Conservation (phyloP, 2,329 filamentous ascomycete species). For the Colletotrichum shisoi region DNA sequence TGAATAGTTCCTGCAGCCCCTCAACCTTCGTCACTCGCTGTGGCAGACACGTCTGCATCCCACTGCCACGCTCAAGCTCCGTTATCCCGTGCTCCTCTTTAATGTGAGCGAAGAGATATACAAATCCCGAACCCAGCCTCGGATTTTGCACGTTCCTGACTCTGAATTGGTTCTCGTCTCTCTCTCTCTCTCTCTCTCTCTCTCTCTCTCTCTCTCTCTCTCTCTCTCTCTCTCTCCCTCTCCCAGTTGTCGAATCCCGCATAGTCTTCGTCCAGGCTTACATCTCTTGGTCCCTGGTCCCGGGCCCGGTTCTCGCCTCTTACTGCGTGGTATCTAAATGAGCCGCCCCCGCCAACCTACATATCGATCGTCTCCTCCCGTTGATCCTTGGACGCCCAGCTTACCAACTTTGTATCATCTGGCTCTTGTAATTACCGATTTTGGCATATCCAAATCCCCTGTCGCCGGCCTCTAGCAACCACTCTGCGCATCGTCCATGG, state of each 20-base stretch:
- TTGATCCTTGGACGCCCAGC: background rate
- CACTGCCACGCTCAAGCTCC: background rate
- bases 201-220: background rate
- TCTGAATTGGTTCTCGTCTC: conserved; percentile 8
- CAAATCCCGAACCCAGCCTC: background rate
- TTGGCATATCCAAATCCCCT: background rate
- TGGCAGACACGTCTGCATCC: background rate
- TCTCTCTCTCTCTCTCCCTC: background rate
- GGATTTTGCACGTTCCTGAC: conserved; percentile 12
- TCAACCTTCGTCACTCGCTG: conserved; percentile 2
- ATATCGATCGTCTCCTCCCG: background rate
- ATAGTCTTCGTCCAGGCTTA: conserved; percentile 18
- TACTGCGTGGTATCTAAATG: conserved; percentile 16
- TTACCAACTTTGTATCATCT: background rate
- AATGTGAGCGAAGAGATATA: background rate
- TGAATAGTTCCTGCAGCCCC: conserved; percentile 1
- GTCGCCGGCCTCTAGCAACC: conserved; percentile 1
- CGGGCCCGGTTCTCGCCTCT: conserved; percentile 13
- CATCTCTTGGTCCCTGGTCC: conserved; percentile 23
- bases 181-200: background rate
- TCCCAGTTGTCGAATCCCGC: conserved; percentile 10
- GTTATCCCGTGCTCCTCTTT: conserved; percentile 7
- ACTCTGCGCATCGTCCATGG: conserved; percentile 19
- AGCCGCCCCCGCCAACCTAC: conserved; percentile 16
- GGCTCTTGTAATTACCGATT: background rate